Base-by-base conservation (phyloP, 2,329 filamentous ascomycete genomes). In the Leptographium procerum region DNA sequence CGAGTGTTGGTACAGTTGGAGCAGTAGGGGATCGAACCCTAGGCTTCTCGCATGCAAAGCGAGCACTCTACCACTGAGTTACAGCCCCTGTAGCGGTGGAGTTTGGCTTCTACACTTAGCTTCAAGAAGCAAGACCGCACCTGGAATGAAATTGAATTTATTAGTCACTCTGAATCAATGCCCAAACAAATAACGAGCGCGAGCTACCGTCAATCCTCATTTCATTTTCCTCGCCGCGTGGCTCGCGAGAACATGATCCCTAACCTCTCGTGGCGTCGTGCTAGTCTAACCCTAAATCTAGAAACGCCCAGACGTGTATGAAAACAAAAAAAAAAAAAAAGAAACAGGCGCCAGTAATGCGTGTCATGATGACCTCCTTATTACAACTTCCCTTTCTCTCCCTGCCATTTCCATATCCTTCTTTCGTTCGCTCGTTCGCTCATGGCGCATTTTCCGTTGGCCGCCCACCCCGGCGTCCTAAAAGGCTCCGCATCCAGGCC, bases 1-100 rank as follows among this genome's bases (percentile, higher is more conserved):
- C 2, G 1, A 19, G 6, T 43, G 16, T 43, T 13, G 26, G 6
- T 7, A 31, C 26, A 22, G 13, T 19, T 56, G 54, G 54, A 56
- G 54, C 54, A 56, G 54, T 56, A 67, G 67, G 66, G 66, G 65
- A 66, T 68, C 66, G 67, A 68, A 68, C 66, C 66, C 66, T 66
- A 64, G 67, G 62, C 66, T 62, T 68, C 64, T 66, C 66, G 65
- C 67, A 66, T 61, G 66, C 67, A 68, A 68, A 68, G 66, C 66
- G 65, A 66, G 63, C 65, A 63, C 65, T 67, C 65, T 68, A 67
- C 66, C 65, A 65, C 67, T 68, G 65, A 66, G 65, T 64, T 64
- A 64, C 62, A 56, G 54, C 54, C 54, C 54, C 54, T 14, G 24
- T 28, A 26, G n/a, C 19, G n/a, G n/a, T 26, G 10, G 24, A 48